phyloP scores from a whole-genome alignment of 2,329 filamentous ascomycete species.

The Decorospora gaudefroyi region DNA sequence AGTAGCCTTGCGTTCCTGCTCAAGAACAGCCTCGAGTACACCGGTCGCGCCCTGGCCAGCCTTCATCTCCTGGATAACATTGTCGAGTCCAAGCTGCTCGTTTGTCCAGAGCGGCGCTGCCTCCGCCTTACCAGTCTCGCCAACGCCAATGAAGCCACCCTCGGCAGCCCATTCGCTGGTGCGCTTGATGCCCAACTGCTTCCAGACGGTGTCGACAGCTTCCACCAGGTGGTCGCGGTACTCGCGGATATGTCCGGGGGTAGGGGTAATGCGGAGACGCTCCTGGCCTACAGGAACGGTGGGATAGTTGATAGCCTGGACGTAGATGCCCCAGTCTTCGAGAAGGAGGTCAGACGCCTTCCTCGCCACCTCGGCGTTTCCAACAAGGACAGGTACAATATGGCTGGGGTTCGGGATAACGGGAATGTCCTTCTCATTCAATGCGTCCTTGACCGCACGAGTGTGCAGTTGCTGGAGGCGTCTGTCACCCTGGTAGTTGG shows the following conservation, averaged over 20 bases:
- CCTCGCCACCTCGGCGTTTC: conserved; percentile 91
- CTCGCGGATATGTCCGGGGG: conserved; percentile 83
- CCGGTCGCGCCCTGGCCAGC: conserved; percentile 50
- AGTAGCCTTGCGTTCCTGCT: conserved; percentile 52
- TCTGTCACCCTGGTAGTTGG: conserved; percentile 80
- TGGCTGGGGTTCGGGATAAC: conserved; percentile 98
- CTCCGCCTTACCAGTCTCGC: conserved; percentile 65
- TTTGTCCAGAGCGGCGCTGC: conserved; percentile 88
- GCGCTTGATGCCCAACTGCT: conserved; percentile 84
- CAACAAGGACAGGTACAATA: conserved; percentile 91
- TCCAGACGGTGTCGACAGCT: conserved; percentile 87
- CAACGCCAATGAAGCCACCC: conserved; percentile 94
- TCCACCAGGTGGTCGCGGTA: conserved; percentile 84
- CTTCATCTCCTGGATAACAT: conserved; percentile 57
- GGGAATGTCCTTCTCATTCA: conserved; percentile 80
- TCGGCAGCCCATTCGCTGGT: conserved; percentile 89
- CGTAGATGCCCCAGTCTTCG: conserved; percentile 89
- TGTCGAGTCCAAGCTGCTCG: conserved; percentile 77
- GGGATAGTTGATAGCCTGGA: conserved; percentile 98
- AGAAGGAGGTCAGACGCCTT: conserved; percentile 89
- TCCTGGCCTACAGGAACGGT: conserved; percentile 98
- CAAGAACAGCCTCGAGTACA: conserved; percentile 56
- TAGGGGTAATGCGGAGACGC: conserved; percentile 92
- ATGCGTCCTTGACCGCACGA: conserved; percentile 84
- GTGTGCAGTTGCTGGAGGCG: conserved; percentile 95